A percentile compares a stretch with the other conserved stretches of the same genome.
phyloP scores from a whole-genome alignment of 495 filamentous ascomycete species.

The Pseudoneurospora amorphoporcata region DNA sequence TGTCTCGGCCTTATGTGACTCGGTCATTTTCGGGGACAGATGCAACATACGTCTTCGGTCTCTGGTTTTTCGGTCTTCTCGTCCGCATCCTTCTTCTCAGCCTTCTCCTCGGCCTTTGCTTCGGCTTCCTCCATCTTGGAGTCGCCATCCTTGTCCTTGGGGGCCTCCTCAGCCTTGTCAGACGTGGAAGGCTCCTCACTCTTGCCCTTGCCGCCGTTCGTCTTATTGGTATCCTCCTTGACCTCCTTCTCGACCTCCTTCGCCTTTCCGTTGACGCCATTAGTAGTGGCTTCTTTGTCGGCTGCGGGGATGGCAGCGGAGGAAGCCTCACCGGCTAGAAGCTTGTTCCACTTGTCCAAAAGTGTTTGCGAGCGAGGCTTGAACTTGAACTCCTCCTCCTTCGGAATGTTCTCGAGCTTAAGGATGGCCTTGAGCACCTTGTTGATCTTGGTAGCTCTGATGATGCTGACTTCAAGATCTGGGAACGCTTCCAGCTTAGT shows the following conservation, averaged over 20 bases:
- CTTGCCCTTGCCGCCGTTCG: slow-evolving; percentile 29
- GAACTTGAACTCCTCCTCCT: slow-evolving; percentile 77
- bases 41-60: slow-evolving; percentile 21
- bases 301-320: slow-evolving; percentile 13
- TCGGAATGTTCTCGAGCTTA: slow-evolving; percentile 70
- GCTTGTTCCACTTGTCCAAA: slow-evolving; percentile 72
- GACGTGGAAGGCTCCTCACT: slow-evolving; percentile 26
- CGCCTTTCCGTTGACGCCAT: slow-evolving; percentile 33
- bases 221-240: slow-evolving; percentile 34
- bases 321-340: slow-evolving; percentile 47
- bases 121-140: slow-evolving; percentile 13
- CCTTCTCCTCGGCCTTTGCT: slow-evolving; percentile 15
- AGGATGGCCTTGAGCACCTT: slow-evolving; percentile 88
- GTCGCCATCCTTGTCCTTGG: slow-evolving; percentile 19
- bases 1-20: not conserved
- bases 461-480: slow-evolving; percentile 78
- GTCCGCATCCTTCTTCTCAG: slow-evolving; percentile 7
- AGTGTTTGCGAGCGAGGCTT: slow-evolving; percentile 64
- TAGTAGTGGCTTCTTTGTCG: slow-evolving; percentile 15
- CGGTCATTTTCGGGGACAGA: not conserved
- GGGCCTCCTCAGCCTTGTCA: slow-evolving; percentile 19
- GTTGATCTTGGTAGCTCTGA: slow-evolving; percentile 80
- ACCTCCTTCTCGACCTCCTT: slow-evolving; percentile 42
- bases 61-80: slow-evolving; percentile 20
- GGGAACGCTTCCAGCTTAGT: slow-evolving; percentile 66